phyloP scores from a whole-genome alignment of 2,329 filamentous ascomycete genomes.

The Aspergillus calidoustus region DNA sequence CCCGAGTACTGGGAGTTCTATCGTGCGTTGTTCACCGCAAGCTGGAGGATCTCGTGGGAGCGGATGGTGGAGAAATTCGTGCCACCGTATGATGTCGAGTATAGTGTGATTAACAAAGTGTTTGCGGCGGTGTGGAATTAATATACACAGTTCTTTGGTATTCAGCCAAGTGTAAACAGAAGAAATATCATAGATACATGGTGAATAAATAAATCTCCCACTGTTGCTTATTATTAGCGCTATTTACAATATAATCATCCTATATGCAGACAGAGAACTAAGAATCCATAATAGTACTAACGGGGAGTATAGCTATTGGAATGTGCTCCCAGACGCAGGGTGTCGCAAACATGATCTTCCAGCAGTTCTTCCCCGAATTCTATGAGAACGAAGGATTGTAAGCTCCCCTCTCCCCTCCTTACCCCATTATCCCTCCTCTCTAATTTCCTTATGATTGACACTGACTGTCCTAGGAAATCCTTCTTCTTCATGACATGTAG shows the following conservation, averaged over 20 bases:
- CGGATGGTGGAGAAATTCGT: constrained; percentile 28
- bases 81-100: constrained; percentile 28
- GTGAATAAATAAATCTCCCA: no score
- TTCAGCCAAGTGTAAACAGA: no score
- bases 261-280: no score
- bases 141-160: constrained; percentile 3
- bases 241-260: no score
- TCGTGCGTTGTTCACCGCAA: constrained; percentile 16
- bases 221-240: no score
- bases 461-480: constrained; percentile 53
- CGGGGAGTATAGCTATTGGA: constrained; percentile 56
- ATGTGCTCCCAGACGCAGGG: constrained; percentile 67
- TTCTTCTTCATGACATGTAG: no score
- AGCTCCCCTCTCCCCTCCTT: constrained; percentile 56
- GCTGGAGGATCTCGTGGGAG: constrained; percentile 22
- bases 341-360: constrained; percentile 68
- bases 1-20: constrained; percentile 33
- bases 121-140: constrained; percentile 17
- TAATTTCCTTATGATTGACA: constrained; percentile 26
- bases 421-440: constrained; percentile 32
- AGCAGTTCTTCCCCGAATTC: constrained; percentile 73
- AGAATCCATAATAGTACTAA: neutral
- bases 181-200: no score
- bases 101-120: constrained; percentile 17
- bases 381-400: constrained; percentile 63